Evolutionary conservation across 2,329 filamentous ascomycete species (phyloP).

Genomic region (Pseudocercospora fijiensis): DNA sequence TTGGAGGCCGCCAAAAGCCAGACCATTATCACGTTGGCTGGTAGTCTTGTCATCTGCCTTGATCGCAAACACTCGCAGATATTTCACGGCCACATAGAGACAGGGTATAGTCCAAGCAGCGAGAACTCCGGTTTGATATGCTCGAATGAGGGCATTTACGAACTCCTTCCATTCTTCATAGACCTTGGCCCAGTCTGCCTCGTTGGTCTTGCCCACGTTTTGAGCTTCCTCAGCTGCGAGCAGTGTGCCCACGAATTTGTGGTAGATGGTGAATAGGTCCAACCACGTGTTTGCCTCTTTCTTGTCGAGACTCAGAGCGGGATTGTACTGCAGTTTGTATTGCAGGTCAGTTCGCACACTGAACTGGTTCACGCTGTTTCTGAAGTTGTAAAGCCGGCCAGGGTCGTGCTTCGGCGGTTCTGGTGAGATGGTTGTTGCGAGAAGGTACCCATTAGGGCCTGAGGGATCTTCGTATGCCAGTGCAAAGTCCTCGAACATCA

Average conservation of each 20-base stretch:
- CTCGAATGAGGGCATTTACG: constrained; percentile 71
- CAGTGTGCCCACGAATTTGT: constrained; percentile 76
- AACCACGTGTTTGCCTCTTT: constrained; percentile 77
- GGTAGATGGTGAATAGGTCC: constrained; percentile 79
- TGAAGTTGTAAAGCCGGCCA: constrained; percentile 67
- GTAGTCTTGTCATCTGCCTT: constrained; percentile 73
- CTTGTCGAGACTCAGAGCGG: constrained; percentile 43
- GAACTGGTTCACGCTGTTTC: constrained; percentile 66
- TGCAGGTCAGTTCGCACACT: constrained; percentile 69
- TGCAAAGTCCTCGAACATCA: constrained; percentile 71
- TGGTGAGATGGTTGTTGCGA: constrained; percentile 75
- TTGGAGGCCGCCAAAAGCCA: constrained; percentile 55
- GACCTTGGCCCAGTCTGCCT: constrained; percentile 72
- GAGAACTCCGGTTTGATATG: constrained; percentile 73
- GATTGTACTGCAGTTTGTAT: constrained; percentile 65
- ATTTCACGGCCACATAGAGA: constrained; percentile 82
- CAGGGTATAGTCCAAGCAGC: constrained; percentile 91
- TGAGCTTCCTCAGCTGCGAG: constrained; percentile 61
- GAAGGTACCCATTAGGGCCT: constrained; percentile 67
- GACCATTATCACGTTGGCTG: constrained; percentile 45
- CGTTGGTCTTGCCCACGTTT: constrained; percentile 43
- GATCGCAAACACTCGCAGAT: constrained; percentile 83
- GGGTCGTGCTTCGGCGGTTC: constrained; percentile 62
- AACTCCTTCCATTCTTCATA: constrained; percentile 90
- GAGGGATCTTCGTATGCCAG: constrained; percentile 63